Evolutionary conservation across 495 filamentous ascomycete genomes (phyloP).

Genomic region (Bryoglossum gracile): DNA sequence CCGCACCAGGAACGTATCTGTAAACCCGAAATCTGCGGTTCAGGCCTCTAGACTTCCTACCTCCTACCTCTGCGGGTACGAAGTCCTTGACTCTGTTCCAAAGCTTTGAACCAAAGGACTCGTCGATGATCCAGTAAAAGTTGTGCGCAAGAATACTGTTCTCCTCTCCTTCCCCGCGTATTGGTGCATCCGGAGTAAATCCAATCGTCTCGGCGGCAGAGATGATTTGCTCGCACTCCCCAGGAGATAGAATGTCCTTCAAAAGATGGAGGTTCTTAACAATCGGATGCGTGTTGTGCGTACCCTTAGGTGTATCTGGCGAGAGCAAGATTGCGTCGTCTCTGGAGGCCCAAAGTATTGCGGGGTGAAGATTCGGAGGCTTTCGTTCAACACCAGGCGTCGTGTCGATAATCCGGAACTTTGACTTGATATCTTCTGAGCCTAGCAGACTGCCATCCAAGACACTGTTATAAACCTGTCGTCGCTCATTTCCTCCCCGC

Average conservation of each 20-base stretch:
- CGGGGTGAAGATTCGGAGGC: conserved; percentile 40
- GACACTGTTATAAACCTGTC: conserved; percentile 29
- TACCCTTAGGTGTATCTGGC: conserved; percentile 19
- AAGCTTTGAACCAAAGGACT: conserved; percentile 33
- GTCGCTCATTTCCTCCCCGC: conserved; percentile 13
- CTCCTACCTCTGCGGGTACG: conserved; percentile 30
- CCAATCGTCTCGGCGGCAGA: conserved; percentile 37
- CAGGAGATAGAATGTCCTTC: conserved; percentile 31
- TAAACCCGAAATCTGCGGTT: conserved; percentile 44
- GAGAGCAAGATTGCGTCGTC: conserved; percentile 32
- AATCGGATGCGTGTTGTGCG: conserved; percentile 32
- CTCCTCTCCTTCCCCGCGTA: conserved; percentile 36
- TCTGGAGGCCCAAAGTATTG: conserved; percentile 34
- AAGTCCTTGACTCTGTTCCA: conserved; percentile 35
- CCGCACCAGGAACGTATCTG: conserved; percentile 42
- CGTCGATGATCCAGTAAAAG: conserved; percentile 45
- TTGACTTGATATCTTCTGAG: conserved; percentile 13
- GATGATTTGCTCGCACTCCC: conserved; percentile 39
- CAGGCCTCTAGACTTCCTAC: conserved; percentile 33
- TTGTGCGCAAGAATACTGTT: conserved; percentile 42
- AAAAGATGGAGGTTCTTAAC: conserved; percentile 35
- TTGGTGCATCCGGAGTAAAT: conserved; percentile 40
- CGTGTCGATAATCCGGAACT: conserved; percentile 35
- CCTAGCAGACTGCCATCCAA: conserved; percentile 30
- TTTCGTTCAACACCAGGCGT: conserved; percentile 38